Conservation (phyloP, 2,329 filamentous ascomycete genomes). For the Kalaharituber pfeilii region DNA sequence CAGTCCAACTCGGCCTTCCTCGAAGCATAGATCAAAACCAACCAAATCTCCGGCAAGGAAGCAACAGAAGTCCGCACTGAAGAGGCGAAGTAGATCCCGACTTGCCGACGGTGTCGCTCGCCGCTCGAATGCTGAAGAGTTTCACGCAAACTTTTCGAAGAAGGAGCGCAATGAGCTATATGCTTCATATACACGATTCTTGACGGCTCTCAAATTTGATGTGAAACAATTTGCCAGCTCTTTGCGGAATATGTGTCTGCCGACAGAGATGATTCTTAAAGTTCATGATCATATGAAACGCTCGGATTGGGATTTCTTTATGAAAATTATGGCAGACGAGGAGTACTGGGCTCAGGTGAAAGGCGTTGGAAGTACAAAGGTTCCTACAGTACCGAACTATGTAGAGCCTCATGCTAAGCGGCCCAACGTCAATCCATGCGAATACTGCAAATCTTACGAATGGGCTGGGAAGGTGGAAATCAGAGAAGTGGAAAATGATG, state of each 20-base stretch:
- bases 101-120: constrained; percentile 2
- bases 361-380: constrained; percentile 8
- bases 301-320: constrained; percentile 9
- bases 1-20: not conserved
- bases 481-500: constrained; percentile 11
- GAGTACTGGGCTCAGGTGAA: constrained; percentile 10
- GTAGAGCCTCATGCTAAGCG: constrained; percentile 8
- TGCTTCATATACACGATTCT: constrained; percentile 11
- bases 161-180: constrained; percentile 10
- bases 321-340: constrained; percentile 12
- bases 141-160: constrained; percentile 15
- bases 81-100: not conserved
- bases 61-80: constrained; percentile 6
- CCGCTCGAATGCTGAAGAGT: constrained; percentile 16
- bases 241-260: constrained; percentile 12
- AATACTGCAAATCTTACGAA: constrained; percentile 14
- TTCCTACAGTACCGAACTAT: constrained; percentile 5
- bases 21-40: constrained; percentile 5
- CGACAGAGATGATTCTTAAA: constrained; percentile 13
- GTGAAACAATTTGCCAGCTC: constrained; percentile 4
- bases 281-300: constrained; percentile 11
- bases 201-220: constrained; percentile 10
- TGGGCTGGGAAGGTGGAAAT: constrained; percentile 17
- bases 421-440: constrained; percentile 12
- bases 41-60: not conserved